Evolutionary conservation across 2,329 filamentous ascomycete genomes (phyloP), one percentile per base, ranked within the genome.

Genomic region (Penicillium sumatraense): DNA sequence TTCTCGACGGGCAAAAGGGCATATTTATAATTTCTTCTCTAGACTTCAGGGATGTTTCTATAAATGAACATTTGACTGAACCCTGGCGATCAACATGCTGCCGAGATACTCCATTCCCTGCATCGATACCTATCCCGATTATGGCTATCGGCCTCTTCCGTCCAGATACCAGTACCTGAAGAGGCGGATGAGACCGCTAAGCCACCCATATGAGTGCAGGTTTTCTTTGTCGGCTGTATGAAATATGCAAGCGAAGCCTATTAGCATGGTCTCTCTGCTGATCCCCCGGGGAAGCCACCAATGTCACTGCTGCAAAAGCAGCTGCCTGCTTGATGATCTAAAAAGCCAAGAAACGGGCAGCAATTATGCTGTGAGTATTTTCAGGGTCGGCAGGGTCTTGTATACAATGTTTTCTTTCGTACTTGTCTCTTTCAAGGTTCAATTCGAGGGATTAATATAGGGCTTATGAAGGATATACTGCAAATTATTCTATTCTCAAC

Each of bases 221-320:
- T 26, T 44, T 33, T 51, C 31, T 36, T 18, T 41, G 21, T 48
- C 29, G 20, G 45, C 7, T 14, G 11, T 11, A 46, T 31, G 26
- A 23, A 46, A 16, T 41, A 52, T 50, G 49, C 27, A 54, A 54
- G 21, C 33, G 38, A 57, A 41, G 31, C 54, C 42, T 11, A 41
- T 36, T 23, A 38, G 29, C 49, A 36, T 20, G 23, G n/a, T 3
- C 16, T 8, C 41, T 26, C 40, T 48, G 51, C 49, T 18, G 53
- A 56, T 56, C 53, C 35, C 24, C 38, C 23, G 20, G 36, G 11
- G 29, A 13, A 5, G 16, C 24, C 23, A 33, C 61, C 61, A 63
- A 59, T 62, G 36, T 46, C 13, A 23, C 40, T n/a, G 14, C 13
- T 53, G 51, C 35, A 50, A 63, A 63, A 62, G 58, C 38, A 54